A percentile compares a stretch with the other conserved stretches of the same genome.
Evolutionary conservation across 306 rosid species (phyloP).

Genomic region (Ammopiptanthus mongolicus): DNA sequence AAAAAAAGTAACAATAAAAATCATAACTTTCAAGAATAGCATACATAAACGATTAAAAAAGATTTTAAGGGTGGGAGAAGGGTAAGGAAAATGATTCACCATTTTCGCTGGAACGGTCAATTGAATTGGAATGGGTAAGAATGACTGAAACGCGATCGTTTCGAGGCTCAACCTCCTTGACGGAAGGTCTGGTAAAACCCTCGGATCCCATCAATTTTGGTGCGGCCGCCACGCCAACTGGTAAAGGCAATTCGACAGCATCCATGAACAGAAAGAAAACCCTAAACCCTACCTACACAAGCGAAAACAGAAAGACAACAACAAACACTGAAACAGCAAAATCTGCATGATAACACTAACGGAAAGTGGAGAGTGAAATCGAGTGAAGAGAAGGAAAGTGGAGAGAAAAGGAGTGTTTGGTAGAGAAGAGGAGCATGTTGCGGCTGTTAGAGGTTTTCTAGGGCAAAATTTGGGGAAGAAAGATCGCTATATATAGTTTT

Average conservation of each 20-base stretch:
- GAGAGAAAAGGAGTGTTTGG: slow-evolving; percentile 29
- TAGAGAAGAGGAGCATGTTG: slow-evolving; percentile 44
- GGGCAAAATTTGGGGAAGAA: slow-evolving; percentile 70
- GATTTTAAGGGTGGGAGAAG: not conserved
- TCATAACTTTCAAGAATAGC: not conserved
- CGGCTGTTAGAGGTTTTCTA: slow-evolving; percentile 66
- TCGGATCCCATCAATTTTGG: slow-evolving; percentile 62
- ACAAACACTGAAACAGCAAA: slow-evolving; percentile 3
- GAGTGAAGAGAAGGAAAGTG: slow-evolving; percentile 4
- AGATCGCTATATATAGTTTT: slow-evolving; percentile 85
- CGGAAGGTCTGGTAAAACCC: slow-evolving; percentile 36
- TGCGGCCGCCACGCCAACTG: slow-evolving; percentile 40
- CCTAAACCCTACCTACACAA: slow-evolving; percentile 12
- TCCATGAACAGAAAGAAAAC: slow-evolving; percentile 39
- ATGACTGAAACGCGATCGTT: slow-evolving; percentile 29
- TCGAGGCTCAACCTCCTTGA: slow-evolving; percentile 41
- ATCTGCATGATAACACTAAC: not conserved
- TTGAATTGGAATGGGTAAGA: slow-evolving; percentile 28
- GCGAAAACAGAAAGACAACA: not conserved
- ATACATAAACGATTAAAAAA: not conserved
- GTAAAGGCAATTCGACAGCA: slow-evolving; percentile 52
- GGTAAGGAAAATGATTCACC: slow-evolving; percentile 19
- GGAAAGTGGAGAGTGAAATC: not conserved
- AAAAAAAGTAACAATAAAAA: not conserved
- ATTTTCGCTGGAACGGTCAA: slow-evolving; percentile 35